Conservation (phyloP, 495 filamentous ascomycete species). For the Penicillium mononematosum region DNA sequence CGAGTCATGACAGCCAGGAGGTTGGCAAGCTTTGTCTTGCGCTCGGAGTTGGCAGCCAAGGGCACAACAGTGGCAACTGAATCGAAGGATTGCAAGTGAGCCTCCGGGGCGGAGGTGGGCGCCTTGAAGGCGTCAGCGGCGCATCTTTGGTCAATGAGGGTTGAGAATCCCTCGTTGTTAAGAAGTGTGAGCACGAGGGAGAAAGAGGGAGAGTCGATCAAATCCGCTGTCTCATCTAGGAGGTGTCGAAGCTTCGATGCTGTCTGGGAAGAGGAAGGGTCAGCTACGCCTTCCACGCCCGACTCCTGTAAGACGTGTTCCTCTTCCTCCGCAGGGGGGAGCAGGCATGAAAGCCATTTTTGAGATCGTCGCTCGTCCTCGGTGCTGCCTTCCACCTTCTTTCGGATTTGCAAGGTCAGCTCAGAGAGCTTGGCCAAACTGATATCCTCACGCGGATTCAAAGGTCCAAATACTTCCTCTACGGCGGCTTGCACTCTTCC, state of each 20-base stretch:
- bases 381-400: conserved; percentile 75
- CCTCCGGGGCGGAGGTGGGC: conserved; percentile 43
- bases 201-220: conserved; percentile 92
- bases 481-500: conserved; percentile 75
- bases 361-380: conserved; percentile 59
- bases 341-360: conserved; percentile 81
- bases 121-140: conserved; percentile 73
- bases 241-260: conserved; percentile 70
- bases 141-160: conserved; percentile 75
- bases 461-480: conserved; percentile 76
- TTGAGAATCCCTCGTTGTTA: conserved; percentile 82
- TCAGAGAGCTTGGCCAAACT: conserved; percentile 73
- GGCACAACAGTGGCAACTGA: conserved; percentile 44
- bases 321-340: conserved; percentile 77
- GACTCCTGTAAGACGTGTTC: conserved; percentile 78
- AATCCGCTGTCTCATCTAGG: conserved; percentile 92
- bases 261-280: conserved; percentile 41
- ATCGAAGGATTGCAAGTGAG: conserved; percentile 43
- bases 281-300: conserved; percentile 62
- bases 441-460: conserved; percentile 87
- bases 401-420: conserved; percentile 74
- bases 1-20: conserved; percentile 81
- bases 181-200: conserved; percentile 77
- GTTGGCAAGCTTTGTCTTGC: conserved; percentile 80
- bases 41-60: conserved; percentile 25